Percentiles rank a stretch among this genome's conserved stretches.
These are phyloP conservation scores for Hirschioporus abietinus DNA, from an alignment of 768 basidiomycete species.

Conservation along the genomic window DNA sequence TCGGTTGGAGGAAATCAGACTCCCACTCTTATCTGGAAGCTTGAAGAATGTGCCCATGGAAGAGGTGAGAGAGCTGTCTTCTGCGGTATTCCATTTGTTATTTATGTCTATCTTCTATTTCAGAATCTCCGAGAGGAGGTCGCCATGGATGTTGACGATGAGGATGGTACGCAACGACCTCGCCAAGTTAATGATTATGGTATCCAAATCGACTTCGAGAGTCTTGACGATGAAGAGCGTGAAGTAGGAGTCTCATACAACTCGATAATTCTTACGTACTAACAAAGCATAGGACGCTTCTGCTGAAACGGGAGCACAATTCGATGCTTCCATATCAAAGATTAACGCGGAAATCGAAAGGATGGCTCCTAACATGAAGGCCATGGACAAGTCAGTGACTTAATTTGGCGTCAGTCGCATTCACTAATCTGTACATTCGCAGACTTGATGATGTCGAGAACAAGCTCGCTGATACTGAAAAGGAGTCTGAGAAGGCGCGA, in stretches of 20 bases:
- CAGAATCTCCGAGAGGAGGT: slow-evolving; percentile 81
- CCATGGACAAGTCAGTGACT: slow-evolving; percentile 70
- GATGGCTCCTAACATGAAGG: slow-evolving; percentile 97
- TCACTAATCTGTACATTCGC: slow-evolving; percentile 2
- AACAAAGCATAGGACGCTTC: slow-evolving; percentile 45
- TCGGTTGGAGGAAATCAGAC: slow-evolving; percentile 83
- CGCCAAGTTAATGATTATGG: slow-evolving; percentile 77
- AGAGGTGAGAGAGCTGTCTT: slow-evolving; percentile 52
- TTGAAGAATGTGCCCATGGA: slow-evolving; percentile 91
- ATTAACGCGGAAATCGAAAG: slow-evolving; percentile 78
- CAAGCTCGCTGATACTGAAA: slow-evolving; percentile 84
- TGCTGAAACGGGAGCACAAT: slow-evolving; percentile 57
- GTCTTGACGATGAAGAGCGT: slow-evolving; percentile 68
- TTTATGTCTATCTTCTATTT: slow-evolving; percentile 8
- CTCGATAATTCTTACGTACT: slow-evolving; percentile 1
- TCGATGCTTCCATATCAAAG: slow-evolving; percentile 69
- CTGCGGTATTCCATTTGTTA: not conserved
- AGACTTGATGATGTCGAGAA: slow-evolving; percentile 82
- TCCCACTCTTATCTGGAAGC: slow-evolving; percentile 73
- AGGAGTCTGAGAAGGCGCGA: slow-evolving; percentile 87
- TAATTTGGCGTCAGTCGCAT: not conserved
- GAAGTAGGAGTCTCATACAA: slow-evolving; percentile 37
- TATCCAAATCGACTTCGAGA: slow-evolving; percentile 81
- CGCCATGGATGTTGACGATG: slow-evolving; percentile 91
- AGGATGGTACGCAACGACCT: slow-evolving; percentile 70